A percentile compares a stretch with the other conserved stretches of the same genome.
phyloP scores from a whole-genome alignment of 495 filamentous ascomycete genomes.

The Amphirosellinia nigrospora region DNA sequence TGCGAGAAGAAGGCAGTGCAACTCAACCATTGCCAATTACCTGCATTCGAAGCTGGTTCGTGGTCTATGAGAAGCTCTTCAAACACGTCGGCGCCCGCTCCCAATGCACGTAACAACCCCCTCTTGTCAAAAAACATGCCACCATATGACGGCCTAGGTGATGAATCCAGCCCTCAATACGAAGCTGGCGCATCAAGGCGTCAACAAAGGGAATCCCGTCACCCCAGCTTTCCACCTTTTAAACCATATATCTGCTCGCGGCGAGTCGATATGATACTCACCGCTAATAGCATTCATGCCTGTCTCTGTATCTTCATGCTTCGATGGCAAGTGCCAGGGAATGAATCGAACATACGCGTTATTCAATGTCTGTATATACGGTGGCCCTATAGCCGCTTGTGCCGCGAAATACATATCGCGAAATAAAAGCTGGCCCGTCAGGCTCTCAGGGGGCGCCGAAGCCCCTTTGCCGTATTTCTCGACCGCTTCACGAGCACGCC shows the following conservation, averaged over 20 bases:
- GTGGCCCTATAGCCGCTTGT: conserved; percentile 65
- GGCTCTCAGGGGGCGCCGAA: conserved; percentile 61
- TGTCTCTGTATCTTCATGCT: conserved; percentile 45
- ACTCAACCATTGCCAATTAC: conserved; percentile 79
- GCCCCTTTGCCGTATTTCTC: conserved; percentile 54
- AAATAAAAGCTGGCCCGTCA: conserved; percentile 73
- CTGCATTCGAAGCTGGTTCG: conserved; percentile 69
- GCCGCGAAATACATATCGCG: conserved; percentile 80
- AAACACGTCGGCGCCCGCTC: conserved; percentile 74
- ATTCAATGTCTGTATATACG: conserved; percentile 61
- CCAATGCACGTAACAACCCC: conserved; percentile 76
- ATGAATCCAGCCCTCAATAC: conserved; percentile 74
- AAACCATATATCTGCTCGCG: conserved; percentile 65
- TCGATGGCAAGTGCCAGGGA: conserved; percentile 72
- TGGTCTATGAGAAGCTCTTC: conserved; percentile 76
- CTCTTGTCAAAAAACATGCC: conserved; percentile 74
- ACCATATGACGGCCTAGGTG: conserved; percentile 74
- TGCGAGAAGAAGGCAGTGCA: conserved; percentile 72
- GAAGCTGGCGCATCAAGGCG: conserved; percentile 75
- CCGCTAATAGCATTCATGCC: conserved; percentile 49
- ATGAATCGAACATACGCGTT: conserved; percentile 69
- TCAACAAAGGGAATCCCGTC: conserved; percentile 78
- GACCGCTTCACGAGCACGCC: conserved; percentile 64
- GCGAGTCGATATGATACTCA: conserved; percentile 61
- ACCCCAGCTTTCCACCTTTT: conserved; percentile 66